Percentiles rank a stretch among this genome's conserved stretches.
These are phyloP conservation scores for Citrus australasica DNA, from an alignment of 345 rosid genomes.

Conservation along the genomic window DNA sequence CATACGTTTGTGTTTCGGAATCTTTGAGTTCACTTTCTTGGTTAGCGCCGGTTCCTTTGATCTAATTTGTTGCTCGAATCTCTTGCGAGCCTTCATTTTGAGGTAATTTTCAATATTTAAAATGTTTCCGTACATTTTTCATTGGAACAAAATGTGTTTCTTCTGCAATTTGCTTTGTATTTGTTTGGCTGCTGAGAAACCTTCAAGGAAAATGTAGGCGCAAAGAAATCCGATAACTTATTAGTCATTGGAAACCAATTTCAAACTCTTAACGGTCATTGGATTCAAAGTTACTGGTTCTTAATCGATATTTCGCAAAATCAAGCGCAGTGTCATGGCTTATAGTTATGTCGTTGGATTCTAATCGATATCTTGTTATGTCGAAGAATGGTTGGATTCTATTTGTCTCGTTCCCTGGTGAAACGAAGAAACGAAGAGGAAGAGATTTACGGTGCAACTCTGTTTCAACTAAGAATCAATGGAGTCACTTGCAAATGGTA, in stretches of 20 bases:
- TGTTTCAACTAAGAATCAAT: too few relatives aligned
- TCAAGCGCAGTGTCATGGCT: not conserved
- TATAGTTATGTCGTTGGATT: not conserved
- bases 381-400: too few relatives aligned
- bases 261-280: not conserved
- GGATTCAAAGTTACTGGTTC: not conserved
- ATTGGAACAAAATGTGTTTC: not conserved
- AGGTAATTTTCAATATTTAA: slow-evolving; percentile 1
- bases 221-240: not conserved
- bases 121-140: not conserved
- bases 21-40: slow-evolving; percentile 11
- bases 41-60: slow-evolving; percentile 13
- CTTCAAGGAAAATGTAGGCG: not conserved
- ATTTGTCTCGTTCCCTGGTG: too few relatives aligned
- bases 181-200: slow-evolving; percentile 23
- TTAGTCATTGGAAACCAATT: not conserved
- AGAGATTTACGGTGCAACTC: too few relatives aligned
- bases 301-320: not conserved
- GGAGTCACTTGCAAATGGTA: too few relatives aligned
- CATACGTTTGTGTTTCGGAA: not conserved
- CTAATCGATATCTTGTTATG: too few relatives aligned
- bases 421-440: too few relatives aligned
- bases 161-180: slow-evolving; percentile 10
- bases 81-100: not conserved
- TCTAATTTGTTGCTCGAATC: slow-evolving; percentile 7